phyloP scores from a whole-genome alignment of 768 basidiomycete genomes.

The Leccinum truebloodii region DNA sequence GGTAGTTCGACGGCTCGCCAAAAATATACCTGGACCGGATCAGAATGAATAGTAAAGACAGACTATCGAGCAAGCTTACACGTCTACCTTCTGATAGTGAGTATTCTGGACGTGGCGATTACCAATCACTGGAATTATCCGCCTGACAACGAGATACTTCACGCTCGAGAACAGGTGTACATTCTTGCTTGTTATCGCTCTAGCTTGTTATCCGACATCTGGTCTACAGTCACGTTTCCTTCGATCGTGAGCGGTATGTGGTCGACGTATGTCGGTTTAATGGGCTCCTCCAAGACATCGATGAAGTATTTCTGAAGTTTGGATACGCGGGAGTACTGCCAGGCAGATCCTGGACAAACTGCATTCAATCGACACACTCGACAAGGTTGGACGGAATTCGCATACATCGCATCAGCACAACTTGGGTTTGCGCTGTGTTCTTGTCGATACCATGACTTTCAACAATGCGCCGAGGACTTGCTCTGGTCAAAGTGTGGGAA shows the following conservation, averaged over 20 bases:
- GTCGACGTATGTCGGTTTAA: conserved; percentile 99
- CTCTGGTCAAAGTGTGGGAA: conserved; percentile 94
- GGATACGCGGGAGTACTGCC: conserved; percentile 98
- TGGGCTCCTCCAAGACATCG: conserved; percentile 97
- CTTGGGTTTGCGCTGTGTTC: conserved; percentile 94
- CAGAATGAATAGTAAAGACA: neutral
- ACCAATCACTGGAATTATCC: conserved; percentile 93
- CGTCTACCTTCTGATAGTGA: conserved; percentile 75
- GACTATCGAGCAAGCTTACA: conserved; percentile 53
- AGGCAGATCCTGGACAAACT: conserved; percentile 59
- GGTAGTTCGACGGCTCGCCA: conserved; percentile 97
- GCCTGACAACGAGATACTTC: conserved; percentile 87
- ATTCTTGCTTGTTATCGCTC: conserved; percentile 92
- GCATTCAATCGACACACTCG: neutral
- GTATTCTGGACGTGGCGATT: conserved; percentile 62
- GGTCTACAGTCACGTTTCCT: conserved; percentile 76
- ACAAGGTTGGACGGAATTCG: conserved; percentile 8
- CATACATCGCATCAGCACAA: conserved; percentile 92
- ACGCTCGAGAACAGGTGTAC: conserved; percentile 72
- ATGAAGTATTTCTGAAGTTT: conserved; percentile 99
- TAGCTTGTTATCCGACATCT: conserved; percentile 90
- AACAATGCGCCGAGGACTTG: conserved; percentile 94
- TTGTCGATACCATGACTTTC: conserved; percentile 99
- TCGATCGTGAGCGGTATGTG: conserved; percentile 97
- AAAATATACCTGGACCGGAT: conserved; percentile 81